Evolutionary conservation across 2,329 filamentous ascomycete genomes (phyloP).

Genomic region (Fusarium algeriense): DNA sequence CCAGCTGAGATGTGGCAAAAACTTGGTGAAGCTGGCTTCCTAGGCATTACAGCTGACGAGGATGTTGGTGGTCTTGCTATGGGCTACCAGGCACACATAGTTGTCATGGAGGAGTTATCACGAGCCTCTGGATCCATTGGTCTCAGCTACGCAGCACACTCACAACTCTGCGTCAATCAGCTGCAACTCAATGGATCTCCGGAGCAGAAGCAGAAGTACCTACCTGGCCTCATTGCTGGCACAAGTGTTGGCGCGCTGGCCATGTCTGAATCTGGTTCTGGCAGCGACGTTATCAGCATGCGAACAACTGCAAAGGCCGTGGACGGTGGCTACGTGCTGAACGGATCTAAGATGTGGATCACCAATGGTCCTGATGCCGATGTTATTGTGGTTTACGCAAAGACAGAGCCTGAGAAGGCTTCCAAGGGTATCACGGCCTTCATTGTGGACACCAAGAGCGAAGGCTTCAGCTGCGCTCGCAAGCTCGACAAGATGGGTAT

Average conservation of each 20-base stretch:
- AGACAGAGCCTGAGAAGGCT: conserved; percentile 83
- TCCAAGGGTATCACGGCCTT: conserved; percentile 97
- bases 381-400: conserved; percentile 94
- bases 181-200: conserved; percentile 86
- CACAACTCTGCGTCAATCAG: conserved; percentile 96
- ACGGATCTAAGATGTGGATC: conserved; percentile 99
- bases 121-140: conserved; percentile 86
- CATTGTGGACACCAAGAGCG: conserved; percentile 77
- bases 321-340: conserved; percentile 86
- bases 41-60: conserved; percentile 94
- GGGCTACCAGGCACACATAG: conserved; percentile 96
- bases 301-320: conserved; percentile 84
- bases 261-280: conserved; percentile 93
- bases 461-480: conserved; percentile 86
- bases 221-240: conserved; percentile 85
- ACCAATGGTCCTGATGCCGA: conserved; percentile 98
- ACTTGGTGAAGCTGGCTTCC: conserved; percentile 88
- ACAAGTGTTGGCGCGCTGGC: conserved; percentile 87
- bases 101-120: conserved; percentile 95
- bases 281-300: conserved; percentile 96
- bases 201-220: conserved; percentile 82
- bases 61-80: conserved; percentile 89
- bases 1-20: conserved; percentile 94
- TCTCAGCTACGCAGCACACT: conserved; percentile 94
- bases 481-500: conserved; percentile 99